Base-by-base conservation (phyloP, 192 early-diverging fungal genomes). In the Backusella tarrabulga region DNA sequence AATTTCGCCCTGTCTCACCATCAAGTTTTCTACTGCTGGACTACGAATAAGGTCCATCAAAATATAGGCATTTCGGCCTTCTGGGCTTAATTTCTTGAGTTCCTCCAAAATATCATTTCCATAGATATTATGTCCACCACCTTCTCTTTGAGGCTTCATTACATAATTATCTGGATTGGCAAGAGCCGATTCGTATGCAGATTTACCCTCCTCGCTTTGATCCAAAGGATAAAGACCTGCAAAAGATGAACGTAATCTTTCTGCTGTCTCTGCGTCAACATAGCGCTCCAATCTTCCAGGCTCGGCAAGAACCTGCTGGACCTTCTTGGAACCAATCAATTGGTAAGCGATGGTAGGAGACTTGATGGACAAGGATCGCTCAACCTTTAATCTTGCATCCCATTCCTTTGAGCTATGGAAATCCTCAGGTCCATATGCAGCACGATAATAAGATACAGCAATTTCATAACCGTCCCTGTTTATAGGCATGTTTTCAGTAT, bases 71-170 rank as follows among this genome's bases (percentile, higher is more conserved):
- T 89, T 91, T 14, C 93, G 85, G 77, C 95, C 94, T 46, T 90
- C 81, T 23, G 74, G 80, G 2, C 87, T 79, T 54, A 98, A 66
- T 23, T 79, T 78, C 9, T 72, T 56, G 4, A 99, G 74, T 7
- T 81, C 74, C 9, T 29, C 68, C 1, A 90, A 88, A 75, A 99
- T 95, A 76, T 98, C 95, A 19, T 88, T 79, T 17, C 95, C 93
- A 77, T 99, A 99, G 14, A 95, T 85, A 86, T 99, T 99, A 85
- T 98, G 95, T 76, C 92, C 97, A 67, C 97, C 97, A 3, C 97
- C 97, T 82, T 99, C 97, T 50, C 97, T 90, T 83, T 99, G 97
- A 6, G 97, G 97, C 83, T 99, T 99, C 83, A 97, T 86, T 19
- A 99, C 97, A 82, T 87, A 94, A 9, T 89, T 80, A 29, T 84